phyloP scores from a whole-genome alignment of 116 monocot species.

The Trichopus zeylanicus region DNA sequence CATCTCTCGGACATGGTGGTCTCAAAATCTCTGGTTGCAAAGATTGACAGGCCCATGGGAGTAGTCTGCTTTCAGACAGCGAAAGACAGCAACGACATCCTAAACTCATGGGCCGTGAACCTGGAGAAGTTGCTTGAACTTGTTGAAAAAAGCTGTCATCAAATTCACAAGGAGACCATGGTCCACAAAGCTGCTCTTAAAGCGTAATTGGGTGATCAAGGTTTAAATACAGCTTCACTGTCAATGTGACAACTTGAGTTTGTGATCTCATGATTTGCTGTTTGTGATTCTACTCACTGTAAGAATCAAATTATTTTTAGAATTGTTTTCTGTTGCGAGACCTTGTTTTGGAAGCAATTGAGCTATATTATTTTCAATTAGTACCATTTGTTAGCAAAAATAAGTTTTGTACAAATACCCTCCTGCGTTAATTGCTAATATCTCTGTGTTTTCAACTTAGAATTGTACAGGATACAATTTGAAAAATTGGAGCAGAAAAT shows the following conservation, averaged over 20 bases:
- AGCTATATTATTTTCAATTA: no score
- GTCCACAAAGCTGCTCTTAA: slow-evolving; percentile 79
- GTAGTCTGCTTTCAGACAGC: slow-evolving; percentile 66
- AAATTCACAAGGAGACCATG: slow-evolving; percentile 99
- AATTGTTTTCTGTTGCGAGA: no score
- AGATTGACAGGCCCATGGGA: slow-evolving; percentile 84
- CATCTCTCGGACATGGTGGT: slow-evolving; percentile 97
- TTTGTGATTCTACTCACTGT: not conserved
- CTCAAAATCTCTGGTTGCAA: slow-evolving; percentile 67
- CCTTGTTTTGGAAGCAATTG: no score
- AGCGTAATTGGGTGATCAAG: no score
- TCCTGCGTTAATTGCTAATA: no score
- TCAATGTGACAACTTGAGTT: no score
- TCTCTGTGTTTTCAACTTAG: no score
- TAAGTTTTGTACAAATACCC: no score
- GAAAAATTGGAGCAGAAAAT: no score
- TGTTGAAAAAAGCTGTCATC: slow-evolving; percentile 98
- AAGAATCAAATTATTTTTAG: not conserved
- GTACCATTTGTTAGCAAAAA: no score
- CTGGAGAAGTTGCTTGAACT: slow-evolving; percentile 96
- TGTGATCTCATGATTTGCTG: not conserved
- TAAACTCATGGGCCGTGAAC: slow-evolving; percentile 85
- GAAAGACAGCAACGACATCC: slow-evolving; percentile 85
- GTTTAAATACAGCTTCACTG: not conserved
- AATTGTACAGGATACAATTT: no score